These are phyloP conservation scores for Sporothrix inflata DNA, from an alignment of 2,329 filamentous ascomycete genomes.

Conservation along the genomic window DNA sequence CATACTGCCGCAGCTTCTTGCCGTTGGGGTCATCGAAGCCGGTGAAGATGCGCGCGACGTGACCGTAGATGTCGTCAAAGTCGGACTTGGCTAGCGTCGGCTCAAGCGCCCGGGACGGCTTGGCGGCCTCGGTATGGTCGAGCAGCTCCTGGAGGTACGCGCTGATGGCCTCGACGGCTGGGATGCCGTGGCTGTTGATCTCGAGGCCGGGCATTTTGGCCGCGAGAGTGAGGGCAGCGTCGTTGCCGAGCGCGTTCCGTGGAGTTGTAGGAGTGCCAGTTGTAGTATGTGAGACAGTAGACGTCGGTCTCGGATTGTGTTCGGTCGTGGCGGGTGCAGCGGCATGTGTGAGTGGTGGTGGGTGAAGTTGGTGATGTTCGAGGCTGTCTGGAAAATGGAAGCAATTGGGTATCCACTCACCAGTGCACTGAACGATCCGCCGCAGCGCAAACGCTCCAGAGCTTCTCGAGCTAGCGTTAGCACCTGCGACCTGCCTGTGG, in stretches of 20 bases:
- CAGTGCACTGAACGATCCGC: not conserved
- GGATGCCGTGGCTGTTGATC: conserved; percentile 52
- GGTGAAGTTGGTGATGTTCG: not conserved
- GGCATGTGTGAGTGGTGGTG: not conserved
- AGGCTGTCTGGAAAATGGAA: not conserved
- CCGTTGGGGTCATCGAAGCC: conserved; percentile 38
- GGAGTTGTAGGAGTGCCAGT: not conserved
- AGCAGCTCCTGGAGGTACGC: conserved; percentile 61
- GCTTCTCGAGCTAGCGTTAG: not conserved
- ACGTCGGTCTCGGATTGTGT: not conserved
- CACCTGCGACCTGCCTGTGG: conserved; percentile 11
- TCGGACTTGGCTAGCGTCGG: conserved; percentile 74
- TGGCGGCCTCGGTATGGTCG: conserved; percentile 59
- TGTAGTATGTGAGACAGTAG: too few species aligned
- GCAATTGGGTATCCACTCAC: not conserved
- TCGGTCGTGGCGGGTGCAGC: not conserved
- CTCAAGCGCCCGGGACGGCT: conserved; percentile 66
- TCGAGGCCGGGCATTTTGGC: conserved; percentile 55
- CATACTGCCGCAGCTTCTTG: conserved; percentile 61
- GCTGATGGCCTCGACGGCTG: conserved; percentile 58
- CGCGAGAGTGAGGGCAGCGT: not conserved
- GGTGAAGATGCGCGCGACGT: conserved; percentile 49
- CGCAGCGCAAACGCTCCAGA: conserved; percentile 12
- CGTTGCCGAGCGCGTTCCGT: not conserved
- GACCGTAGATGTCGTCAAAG: conserved; percentile 54